A percentile compares a stretch with the other conserved stretches of the same genome.
Conservation (phyloP, 352 stramenopile genomes). For the Elongisporangium senticosum region DNA sequence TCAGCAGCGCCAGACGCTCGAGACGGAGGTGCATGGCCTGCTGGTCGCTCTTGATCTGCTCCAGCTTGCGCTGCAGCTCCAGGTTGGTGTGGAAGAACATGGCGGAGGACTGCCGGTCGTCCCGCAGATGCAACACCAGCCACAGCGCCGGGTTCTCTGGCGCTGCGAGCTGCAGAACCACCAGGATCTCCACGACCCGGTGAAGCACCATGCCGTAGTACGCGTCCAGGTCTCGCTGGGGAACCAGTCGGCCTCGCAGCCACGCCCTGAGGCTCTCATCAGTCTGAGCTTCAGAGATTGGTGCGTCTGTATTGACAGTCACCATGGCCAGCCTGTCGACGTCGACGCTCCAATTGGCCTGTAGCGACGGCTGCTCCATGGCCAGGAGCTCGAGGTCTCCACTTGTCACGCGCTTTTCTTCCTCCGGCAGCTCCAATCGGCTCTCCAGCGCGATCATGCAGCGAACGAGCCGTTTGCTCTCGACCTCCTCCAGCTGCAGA, state of each 20-base stretch:
- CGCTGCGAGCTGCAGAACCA: constrained; percentile 33
- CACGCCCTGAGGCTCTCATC: constrained; percentile 2
- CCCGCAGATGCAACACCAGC: constrained; percentile 37
- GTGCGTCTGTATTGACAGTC: background rate
- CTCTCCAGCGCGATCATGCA: constrained; percentile 28
- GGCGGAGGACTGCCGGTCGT: constrained; percentile 11
- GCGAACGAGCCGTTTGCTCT: constrained; percentile 44
- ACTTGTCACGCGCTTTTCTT: constrained; percentile 25
- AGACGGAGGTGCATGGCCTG: constrained; percentile 26
- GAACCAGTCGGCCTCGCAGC: constrained; percentile 10
- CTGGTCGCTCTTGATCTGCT: constrained; percentile 39
- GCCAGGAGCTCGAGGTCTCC: constrained; percentile 36
- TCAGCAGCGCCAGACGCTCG: constrained; percentile 18
- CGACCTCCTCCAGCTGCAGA: constrained; percentile 24
- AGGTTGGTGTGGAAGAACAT: constrained; percentile 58
- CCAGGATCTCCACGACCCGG: constrained; percentile 26
- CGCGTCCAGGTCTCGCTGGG: constrained; percentile 35
- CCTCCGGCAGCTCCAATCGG: constrained; percentile 25
- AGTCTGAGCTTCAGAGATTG: background rate
- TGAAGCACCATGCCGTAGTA: constrained; percentile 41
- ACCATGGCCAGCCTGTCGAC: background rate
- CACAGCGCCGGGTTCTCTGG: constrained; percentile 33
- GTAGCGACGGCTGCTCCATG: constrained; percentile 19
- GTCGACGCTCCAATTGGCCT: constrained; percentile 54
- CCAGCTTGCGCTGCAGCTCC: constrained; percentile 49